phyloP scores from a whole-genome alignment of 345 rosid species.

The Iberis pinnata region DNA sequence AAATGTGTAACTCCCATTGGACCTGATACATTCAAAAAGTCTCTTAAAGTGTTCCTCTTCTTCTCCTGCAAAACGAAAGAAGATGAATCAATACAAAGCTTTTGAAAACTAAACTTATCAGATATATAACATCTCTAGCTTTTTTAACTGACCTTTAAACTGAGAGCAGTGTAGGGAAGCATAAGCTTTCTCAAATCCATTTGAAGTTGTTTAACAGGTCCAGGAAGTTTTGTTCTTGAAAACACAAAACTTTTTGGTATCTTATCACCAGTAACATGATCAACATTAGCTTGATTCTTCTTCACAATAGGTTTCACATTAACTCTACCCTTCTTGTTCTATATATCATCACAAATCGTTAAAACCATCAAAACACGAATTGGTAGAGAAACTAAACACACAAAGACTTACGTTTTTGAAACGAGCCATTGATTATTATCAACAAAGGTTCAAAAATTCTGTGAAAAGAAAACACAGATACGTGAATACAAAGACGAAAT shows the following conservation, averaged over 20 bases:
- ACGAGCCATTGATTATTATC: slow-evolving; percentile 35
- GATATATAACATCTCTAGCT: no score
- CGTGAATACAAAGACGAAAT: slow-evolving; percentile 9
- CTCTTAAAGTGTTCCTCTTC: slow-evolving; percentile 71
- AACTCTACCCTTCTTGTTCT: slow-evolving; percentile 52
- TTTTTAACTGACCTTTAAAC: slow-evolving; percentile 46
- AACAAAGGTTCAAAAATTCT: slow-evolving; percentile 18
- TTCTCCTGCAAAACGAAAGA: slow-evolving; percentile 55
- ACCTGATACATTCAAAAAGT: slow-evolving; percentile 84
- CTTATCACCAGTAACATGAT: slow-evolving; percentile 82
- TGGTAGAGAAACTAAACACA: neutral
- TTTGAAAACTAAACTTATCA: neutral
- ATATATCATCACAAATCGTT: slow-evolving; percentile 4
- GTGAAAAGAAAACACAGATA: neutral
- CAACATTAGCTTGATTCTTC: slow-evolving; percentile 48
- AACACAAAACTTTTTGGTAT: slow-evolving; percentile 86
- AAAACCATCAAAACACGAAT: neutral
- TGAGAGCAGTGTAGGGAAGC: slow-evolving; percentile 96
- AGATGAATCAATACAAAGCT: neutral
- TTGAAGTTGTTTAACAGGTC: slow-evolving; percentile 64
- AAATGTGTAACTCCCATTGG: slow-evolving; percentile 98
- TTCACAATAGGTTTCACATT: slow-evolving; percentile 52
- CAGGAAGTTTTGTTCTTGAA: slow-evolving; percentile 82
- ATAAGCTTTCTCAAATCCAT: slow-evolving; percentile 86
- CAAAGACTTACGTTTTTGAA: slow-evolving; percentile 34